Percentiles rank a stretch among this genome's conserved stretches.
Evolutionary conservation across 768 basidiomycete species (phyloP).

Genomic region (Goffeauzyma gilvescens): DNA sequence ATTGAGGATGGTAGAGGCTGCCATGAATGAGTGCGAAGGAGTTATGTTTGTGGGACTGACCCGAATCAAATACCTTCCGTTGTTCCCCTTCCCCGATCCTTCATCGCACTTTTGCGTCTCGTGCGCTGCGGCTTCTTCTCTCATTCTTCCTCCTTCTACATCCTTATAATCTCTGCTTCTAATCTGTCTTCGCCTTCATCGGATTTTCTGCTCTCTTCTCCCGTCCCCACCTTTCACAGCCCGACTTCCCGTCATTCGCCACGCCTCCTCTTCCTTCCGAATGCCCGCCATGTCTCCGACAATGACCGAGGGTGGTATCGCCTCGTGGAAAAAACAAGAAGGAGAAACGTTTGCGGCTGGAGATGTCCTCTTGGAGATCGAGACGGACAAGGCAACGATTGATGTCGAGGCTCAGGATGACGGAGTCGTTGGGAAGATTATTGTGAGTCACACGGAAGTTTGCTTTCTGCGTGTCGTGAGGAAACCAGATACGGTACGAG

Average conservation of each 20-base stretch:
- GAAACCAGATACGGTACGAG: too few relatives aligned
- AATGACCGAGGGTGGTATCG: slow-evolving; percentile 85
- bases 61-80: too few relatives aligned
- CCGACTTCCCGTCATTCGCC: slow-evolving; percentile 10
- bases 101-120: too few relatives aligned
- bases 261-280: slow-evolving; percentile 51
- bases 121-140: too few relatives aligned
- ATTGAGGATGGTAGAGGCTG: too few relatives aligned
- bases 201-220: neutral
- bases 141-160: too few relatives aligned
- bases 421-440: slow-evolving; percentile 32
- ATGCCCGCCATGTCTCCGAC: slow-evolving; percentile 98
- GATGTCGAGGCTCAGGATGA: slow-evolving; percentile 34
- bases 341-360: slow-evolving; percentile 63
- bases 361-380: slow-evolving; percentile 77
- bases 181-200: neutral
- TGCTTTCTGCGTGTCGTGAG: too few relatives aligned
- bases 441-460: too few relatives aligned
- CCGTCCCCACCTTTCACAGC: neutral
- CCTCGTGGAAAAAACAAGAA: slow-evolving; percentile 73
- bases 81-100: too few relatives aligned
- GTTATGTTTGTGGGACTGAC: too few relatives aligned
- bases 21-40: too few relatives aligned
- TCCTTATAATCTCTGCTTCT: neutral
- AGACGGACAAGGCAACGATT: slow-evolving; percentile 34